Conservation (phyloP, 352 stramenopile species). For the Phytophthora idaei region DNA sequence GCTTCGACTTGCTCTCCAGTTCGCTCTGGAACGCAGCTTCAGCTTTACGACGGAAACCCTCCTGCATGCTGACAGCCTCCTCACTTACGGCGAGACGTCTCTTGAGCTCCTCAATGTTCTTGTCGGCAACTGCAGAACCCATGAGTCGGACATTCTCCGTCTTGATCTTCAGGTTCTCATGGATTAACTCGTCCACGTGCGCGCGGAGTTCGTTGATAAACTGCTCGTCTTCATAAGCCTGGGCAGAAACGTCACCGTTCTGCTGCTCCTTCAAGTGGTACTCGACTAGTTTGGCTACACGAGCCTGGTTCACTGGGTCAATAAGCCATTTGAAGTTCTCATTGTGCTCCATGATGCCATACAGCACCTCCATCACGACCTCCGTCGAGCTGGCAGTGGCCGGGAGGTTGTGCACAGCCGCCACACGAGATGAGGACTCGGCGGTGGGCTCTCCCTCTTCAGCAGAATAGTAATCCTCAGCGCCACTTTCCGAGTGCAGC, state of each 20-base stretch:
- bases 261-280: constrained; percentile 47
- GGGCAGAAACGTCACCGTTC: constrained; percentile 22
- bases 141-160: constrained; percentile 60
- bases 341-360: constrained; percentile 65
- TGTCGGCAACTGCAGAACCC: constrained; percentile 27
- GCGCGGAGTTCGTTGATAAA: constrained; percentile 53
- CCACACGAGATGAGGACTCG: constrained; percentile 20
- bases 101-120: constrained; percentile 41
- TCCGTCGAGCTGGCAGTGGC: constrained; percentile 43
- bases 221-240: constrained; percentile 36
- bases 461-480: constrained; percentile 37
- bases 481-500: constrained; percentile 21
- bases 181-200: constrained; percentile 62
- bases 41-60: constrained; percentile 55
- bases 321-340: constrained; percentile 64
- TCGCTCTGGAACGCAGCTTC: constrained; percentile 55
- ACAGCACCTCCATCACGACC: constrained; percentile 67
- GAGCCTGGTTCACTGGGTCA: constrained; percentile 49
- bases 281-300: constrained; percentile 57
- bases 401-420: neutral
- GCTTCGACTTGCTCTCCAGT: constrained; percentile 36
- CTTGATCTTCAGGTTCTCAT: constrained; percentile 67
- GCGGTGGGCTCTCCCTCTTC: constrained; percentile 31
- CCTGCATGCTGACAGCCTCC: constrained; percentile 45
- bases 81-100: constrained; percentile 43